phyloP scores from a whole-genome alignment of 441 rosid species.

The Capsella rubella region DNA sequence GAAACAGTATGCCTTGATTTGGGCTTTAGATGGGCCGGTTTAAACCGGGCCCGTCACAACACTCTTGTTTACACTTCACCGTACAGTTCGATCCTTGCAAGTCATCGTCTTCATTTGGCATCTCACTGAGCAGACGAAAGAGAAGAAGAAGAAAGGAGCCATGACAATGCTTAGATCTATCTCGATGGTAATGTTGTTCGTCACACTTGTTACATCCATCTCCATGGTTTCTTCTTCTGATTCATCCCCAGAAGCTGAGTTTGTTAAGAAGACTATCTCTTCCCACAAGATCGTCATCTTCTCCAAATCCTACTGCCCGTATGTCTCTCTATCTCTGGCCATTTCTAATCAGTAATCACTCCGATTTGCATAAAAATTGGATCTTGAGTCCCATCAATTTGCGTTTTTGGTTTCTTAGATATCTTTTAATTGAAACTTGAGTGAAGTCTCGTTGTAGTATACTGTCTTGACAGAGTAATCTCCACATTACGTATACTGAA shows the following conservation, averaged over 20 bases:
- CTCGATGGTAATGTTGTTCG: slow-evolving; percentile 33
- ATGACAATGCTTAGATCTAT: slow-evolving; percentile 42
- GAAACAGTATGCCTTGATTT: neutral
- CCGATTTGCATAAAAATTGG: neutral
- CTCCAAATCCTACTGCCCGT: slow-evolving; percentile 98
- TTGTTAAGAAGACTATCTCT: slow-evolving; percentile 74
- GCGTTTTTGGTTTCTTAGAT: slow-evolving; percentile 12
- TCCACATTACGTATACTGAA: neutral
- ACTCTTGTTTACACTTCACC: neutral
- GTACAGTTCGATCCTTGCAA: neutral
- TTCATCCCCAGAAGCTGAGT: slow-evolving; percentile 53
- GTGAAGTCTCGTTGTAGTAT: neutral
- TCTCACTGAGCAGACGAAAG: slow-evolving; percentile 5
- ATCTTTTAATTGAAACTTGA: slow-evolving; percentile 1
- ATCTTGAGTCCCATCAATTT: slow-evolving; percentile 10
- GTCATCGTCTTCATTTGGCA: slow-evolving; percentile 2
- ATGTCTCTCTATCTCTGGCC: neutral
- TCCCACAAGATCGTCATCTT: slow-evolving; percentile 89
- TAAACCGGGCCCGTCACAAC: neutral
- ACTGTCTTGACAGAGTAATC: neutral
- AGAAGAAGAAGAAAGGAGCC: slow-evolving; percentile 25
- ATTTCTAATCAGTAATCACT: slow-evolving; percentile 1
- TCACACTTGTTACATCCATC: slow-evolving; percentile 40
- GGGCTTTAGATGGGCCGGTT: slow-evolving; percentile 5
- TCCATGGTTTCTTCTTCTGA: slow-evolving; percentile 42